Conservation (phyloP, 768 basidiomycete genomes). For the Phaffia tasmanica region DNA sequence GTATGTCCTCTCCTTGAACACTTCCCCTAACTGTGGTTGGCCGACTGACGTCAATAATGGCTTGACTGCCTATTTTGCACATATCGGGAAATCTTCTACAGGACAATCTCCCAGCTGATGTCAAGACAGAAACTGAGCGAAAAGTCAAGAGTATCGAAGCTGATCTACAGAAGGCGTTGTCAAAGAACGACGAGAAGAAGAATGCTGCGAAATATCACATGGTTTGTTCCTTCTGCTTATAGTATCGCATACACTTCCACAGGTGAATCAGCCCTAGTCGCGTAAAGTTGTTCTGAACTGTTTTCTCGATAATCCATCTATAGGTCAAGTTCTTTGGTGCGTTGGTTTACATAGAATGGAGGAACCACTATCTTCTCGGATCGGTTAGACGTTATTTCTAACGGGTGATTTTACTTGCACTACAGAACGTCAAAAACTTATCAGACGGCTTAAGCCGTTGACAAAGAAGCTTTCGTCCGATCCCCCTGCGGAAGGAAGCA, state of each 20-base stretch:
- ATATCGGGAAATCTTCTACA: constrained; percentile 30
- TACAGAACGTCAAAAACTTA: constrained; percentile 74
- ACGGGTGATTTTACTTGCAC: neutral
- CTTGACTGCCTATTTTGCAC: neutral
- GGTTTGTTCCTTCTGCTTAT: constrained; percentile 31
- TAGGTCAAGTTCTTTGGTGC: constrained; percentile 81
- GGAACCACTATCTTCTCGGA: neutral
- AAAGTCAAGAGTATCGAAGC: constrained; percentile 60
- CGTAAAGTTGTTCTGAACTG: neutral
- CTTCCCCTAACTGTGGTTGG: neutral
- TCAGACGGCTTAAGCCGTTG: constrained; percentile 52
- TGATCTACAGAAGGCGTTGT: constrained; percentile 35
- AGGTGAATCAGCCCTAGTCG: neutral
- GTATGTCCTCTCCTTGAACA: constrained; percentile 38
- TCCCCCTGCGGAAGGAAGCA: constrained; percentile 33
- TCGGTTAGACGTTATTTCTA: neutral
- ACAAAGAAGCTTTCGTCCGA: constrained; percentile 23
- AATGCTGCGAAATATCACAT: constrained; percentile 73
- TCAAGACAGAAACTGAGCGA: constrained; percentile 69
- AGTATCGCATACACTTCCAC: neutral
- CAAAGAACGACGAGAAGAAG: constrained; percentile 43
- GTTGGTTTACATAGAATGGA: constrained; percentile 29
- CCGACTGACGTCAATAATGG: constrained; percentile 4
- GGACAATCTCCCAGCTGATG: constrained; percentile 75
- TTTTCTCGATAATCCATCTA: neutral